A percentile compares a stretch with the other conserved stretches of the same genome.
Conservation (phyloP, 2,329 filamentous ascomycete species). For the Aspergillus phoenicis region DNA sequence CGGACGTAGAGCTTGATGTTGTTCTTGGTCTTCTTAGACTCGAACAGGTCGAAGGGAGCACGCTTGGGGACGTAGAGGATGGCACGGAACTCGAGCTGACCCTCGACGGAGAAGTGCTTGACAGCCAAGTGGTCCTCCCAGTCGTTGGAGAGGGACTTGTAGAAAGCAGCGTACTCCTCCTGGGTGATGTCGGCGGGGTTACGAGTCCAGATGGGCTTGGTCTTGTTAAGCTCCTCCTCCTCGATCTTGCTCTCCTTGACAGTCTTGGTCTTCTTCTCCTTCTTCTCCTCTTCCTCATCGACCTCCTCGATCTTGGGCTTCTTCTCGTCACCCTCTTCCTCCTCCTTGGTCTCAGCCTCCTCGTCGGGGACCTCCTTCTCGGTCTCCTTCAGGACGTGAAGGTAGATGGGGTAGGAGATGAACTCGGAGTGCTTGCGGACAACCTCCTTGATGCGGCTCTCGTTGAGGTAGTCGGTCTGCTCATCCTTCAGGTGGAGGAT, state of each 20-base stretch:
- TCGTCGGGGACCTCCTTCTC: constrained; percentile 99
- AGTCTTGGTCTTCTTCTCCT: constrained; percentile 98
- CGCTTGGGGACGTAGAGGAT: constrained; percentile 99
- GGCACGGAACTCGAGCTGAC: constrained; percentile 99
- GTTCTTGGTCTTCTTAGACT: constrained; percentile 99
- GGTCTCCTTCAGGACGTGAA: constrained; percentile 98
- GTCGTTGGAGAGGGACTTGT: constrained; percentile 99
- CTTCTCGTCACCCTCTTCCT: constrained; percentile 83
- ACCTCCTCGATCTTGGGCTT: constrained; percentile 95
- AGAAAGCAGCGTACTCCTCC: constrained; percentile 98
- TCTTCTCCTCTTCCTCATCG: constrained; percentile 79
- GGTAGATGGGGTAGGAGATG: constrained; percentile 99
- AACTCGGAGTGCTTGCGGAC: constrained; percentile 99
- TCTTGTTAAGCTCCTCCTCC: constrained; percentile 99
- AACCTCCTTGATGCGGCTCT: constrained; percentile 99
- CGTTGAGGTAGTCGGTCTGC: constrained; percentile 97
- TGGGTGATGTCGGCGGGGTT: constrained; percentile 93
- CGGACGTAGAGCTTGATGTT: constrained; percentile 99
- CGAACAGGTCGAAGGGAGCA: constrained; percentile 98
- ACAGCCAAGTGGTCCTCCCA: constrained; percentile 99
- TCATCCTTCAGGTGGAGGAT: constrained; percentile 99
- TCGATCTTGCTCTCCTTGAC: constrained; percentile 98
- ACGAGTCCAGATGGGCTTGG: constrained; percentile 99
- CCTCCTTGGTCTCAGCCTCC: constrained; percentile 75
- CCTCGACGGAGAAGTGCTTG: constrained; percentile 99